These are phyloP conservation scores for Lasiosphaeris hirsuta DNA, from an alignment of 495 filamentous ascomycete species.

Conservation along the genomic window DNA sequence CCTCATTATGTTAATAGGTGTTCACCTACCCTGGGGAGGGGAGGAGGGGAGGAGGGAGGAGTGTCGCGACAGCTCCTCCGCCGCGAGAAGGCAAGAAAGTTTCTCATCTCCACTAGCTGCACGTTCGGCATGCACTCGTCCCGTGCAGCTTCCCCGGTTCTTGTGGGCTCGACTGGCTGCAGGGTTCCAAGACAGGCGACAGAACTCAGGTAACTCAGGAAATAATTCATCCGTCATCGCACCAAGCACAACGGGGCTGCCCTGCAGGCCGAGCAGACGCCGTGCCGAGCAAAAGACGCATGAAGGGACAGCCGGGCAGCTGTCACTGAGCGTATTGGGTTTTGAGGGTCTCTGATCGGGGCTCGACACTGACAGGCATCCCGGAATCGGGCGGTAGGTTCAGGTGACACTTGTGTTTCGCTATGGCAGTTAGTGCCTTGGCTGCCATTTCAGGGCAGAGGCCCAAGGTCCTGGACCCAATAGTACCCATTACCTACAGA, in stretches of 20 bases:
- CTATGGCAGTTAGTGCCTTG: no score
- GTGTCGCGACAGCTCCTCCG: no score
- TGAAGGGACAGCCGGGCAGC: constrained; percentile 10
- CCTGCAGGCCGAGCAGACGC: neutral
- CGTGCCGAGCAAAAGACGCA: constrained; percentile 1
- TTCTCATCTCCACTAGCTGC: neutral
- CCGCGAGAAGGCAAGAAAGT: no score
- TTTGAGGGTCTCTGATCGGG: constrained; percentile 4
- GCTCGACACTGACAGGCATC: constrained; percentile 12
- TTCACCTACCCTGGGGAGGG: no score
- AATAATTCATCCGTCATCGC: constrained; percentile 1
- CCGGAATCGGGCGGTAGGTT: constrained; percentile 9
- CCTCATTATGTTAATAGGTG: no score
- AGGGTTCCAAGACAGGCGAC: constrained; percentile 3
- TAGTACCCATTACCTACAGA: no score
- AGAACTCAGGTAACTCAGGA: neutral
- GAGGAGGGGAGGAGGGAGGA: no score
- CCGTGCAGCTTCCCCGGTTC: constrained; percentile 3
- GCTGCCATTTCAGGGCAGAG: neutral
- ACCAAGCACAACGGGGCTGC: neutral
- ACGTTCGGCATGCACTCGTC: neutral
- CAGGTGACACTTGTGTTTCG: neutral
- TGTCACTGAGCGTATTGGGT: constrained; percentile 1
- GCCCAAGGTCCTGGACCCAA: neutral
- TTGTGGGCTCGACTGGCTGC: neutral